A percentile compares a stretch with the other conserved stretches of the same genome.
Evolutionary conservation across 1,139 yeast species (phyloP).

Genomic region (Suhomyces chickasaworum): DNA sequence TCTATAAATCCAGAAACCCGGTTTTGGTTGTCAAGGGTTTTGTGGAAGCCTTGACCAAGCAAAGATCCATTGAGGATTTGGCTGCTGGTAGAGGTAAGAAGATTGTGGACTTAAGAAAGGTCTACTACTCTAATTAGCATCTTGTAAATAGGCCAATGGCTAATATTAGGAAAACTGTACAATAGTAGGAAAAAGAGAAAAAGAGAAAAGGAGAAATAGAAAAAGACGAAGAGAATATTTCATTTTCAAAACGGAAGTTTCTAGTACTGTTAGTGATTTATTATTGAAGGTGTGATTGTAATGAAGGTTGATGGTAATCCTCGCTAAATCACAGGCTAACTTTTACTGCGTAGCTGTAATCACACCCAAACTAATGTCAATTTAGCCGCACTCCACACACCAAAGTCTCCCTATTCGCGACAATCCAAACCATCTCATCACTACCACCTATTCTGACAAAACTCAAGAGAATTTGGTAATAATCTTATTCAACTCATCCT

Average conservation of each 20-base stretch:
- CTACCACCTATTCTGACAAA: neutral
- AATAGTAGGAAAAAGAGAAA: too few relatives aligned
- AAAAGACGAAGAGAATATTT: neutral
- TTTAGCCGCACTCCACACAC: neutral
- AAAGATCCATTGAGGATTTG: constrained; percentile 80
- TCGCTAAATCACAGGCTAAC: neutral
- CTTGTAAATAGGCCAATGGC: constrained; percentile 6
- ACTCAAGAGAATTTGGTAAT: neutral
- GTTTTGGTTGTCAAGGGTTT: constrained; percentile 94
- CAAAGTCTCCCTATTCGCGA: neutral
- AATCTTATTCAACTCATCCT: neutral
- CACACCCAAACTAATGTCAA: neutral
- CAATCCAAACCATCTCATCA: neutral
- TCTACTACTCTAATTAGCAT: constrained; percentile 61
- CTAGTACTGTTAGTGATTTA: too few relatives aligned
- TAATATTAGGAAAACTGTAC: neutral
- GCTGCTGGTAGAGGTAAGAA: constrained; percentile 95
- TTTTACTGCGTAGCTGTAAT: neutral
- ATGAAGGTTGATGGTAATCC: too few relatives aligned
- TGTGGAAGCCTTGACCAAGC: constrained; percentile 81
- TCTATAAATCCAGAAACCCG: constrained; percentile 88
- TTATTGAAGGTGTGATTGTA: too few relatives aligned
- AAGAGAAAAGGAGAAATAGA: too few relatives aligned
- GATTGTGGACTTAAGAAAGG: constrained; percentile 88
- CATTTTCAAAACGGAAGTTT: too few relatives aligned